Conservation (phyloP, 2,329 filamentous ascomycete genomes). For the Pestalotiopsis sp. region DNA sequence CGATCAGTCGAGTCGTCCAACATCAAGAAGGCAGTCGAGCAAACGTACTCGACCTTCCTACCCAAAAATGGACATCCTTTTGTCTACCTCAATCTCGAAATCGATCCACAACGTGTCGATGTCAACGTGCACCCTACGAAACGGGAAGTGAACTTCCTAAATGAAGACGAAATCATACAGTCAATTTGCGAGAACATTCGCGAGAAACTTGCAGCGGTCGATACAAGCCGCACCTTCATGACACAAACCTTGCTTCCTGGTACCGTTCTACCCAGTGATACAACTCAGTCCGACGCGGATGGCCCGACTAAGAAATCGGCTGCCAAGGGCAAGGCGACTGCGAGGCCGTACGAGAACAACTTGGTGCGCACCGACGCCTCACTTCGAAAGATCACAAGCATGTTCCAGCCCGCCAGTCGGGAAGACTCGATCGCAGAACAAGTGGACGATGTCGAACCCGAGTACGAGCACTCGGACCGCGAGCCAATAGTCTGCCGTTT, state of each 20-base stretch:
- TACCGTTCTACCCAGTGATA: conserved; percentile 37
- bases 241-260: conserved; percentile 87
- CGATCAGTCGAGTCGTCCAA: conserved; percentile 86
- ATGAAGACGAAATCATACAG: conserved; percentile 94
- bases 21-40: conserved; percentile 88
- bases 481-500: conserved; percentile 71
- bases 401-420: conserved; percentile 67
- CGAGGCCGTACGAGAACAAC: conserved; percentile 77
- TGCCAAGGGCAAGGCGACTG: conserved; percentile 40
- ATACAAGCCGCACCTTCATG: conserved; percentile 91
- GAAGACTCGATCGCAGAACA: conserved; percentile 31
- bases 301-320: conserved; percentile 32
- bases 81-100: conserved; percentile 86
- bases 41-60: conserved; percentile 82
- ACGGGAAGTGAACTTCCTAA: conserved; percentile 93
- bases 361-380: conserved; percentile 88
- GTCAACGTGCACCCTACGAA: conserved; percentile 99
- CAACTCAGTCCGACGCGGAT: conserved; percentile 27
- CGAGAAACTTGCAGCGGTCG: conserved; percentile 77
- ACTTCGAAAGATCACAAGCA: conserved; percentile 91
- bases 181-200: conserved; percentile 80
- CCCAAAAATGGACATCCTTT: conserved; percentile 96
- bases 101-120: conserved; percentile 88
- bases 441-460: conserved; percentile 35
- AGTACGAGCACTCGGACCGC: conserved; percentile 71